A percentile compares a stretch with the other conserved stretches of the same genome.
Conservation (phyloP, 163 green algal genomes). For the Chlorella variabilis region DNA sequence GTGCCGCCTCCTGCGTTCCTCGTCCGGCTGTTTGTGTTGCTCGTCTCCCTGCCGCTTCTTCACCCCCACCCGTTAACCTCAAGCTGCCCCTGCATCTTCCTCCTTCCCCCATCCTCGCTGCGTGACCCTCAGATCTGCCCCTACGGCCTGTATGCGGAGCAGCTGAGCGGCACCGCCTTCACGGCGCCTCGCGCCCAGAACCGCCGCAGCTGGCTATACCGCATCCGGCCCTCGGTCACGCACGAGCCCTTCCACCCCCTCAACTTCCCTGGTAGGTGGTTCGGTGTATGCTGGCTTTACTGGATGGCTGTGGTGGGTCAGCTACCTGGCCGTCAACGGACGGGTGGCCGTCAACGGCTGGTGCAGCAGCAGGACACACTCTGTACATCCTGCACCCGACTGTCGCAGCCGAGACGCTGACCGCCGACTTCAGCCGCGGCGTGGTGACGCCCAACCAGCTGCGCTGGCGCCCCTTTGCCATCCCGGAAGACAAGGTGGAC, state of each 20-base stretch:
- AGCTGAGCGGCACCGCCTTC: conserved; percentile 93
- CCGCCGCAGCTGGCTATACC: conserved; percentile 93
- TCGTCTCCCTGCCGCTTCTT: too few species aligned
- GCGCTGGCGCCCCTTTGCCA: conserved; percentile 82
- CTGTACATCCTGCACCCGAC: too few species aligned
- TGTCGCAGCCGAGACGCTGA: conserved; percentile 65
- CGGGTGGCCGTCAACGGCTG: too few species aligned
- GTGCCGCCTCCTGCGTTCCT: too few species aligned
- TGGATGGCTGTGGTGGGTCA: too few species aligned
- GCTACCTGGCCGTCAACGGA: too few species aligned
- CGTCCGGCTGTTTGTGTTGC: too few species aligned
- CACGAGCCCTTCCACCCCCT: conserved; percentile 88
- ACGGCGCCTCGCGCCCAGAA: conserved; percentile 88
- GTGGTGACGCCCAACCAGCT: conserved; percentile 90
- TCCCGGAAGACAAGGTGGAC: conserved; percentile 66
- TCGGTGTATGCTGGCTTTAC: neutral
- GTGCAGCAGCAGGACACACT: too few species aligned
- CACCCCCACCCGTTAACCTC: too few species aligned
- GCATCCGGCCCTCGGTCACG: conserved; percentile 90
- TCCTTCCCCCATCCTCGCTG: neutral
- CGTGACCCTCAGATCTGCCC: conserved; percentile 66
- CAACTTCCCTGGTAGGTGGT: conserved; percentile 59
- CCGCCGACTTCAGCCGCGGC: conserved; percentile 62
- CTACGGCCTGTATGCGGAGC: conserved; percentile 94
- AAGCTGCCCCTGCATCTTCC: too few species aligned